A percentile compares a stretch with the other conserved stretches of the same genome.
Conservation (phyloP, 176 grass and related monocot species). For the Carex scoparia region DNA sequence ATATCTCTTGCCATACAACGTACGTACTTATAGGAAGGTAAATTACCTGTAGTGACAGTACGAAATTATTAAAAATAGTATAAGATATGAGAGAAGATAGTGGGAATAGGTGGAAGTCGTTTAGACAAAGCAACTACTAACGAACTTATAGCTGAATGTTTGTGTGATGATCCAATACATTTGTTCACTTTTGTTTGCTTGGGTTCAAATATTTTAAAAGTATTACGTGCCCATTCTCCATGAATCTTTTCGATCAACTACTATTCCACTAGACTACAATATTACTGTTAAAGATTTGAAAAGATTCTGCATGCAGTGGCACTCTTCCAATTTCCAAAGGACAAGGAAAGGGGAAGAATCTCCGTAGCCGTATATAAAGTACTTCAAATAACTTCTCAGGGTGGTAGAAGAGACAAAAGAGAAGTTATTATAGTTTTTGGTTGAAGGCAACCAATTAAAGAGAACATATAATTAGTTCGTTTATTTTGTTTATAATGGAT, state of each 20-base stretch:
- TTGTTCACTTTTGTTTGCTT: neutral
- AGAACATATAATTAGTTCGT: too few species aligned
- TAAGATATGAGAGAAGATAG: neutral
- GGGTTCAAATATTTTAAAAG: neutral
- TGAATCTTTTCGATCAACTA: neutral
- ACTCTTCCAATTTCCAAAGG: slow-evolving; percentile 2
- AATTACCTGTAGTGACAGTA: neutral
- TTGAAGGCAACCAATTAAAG: too few species aligned
- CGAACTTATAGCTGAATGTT: slow-evolving; percentile 3
- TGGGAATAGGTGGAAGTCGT: slow-evolving; percentile 20
- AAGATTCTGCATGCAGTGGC: neutral
- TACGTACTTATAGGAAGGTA: neutral
- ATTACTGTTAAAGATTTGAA: neutral
- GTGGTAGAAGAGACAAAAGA: too few species aligned
- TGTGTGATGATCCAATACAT: neutral
- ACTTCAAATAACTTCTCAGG: neutral
- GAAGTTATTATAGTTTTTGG: too few species aligned
- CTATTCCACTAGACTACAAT: neutral
- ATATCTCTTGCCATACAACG: neutral
- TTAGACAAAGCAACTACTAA: neutral
- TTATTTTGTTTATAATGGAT: too few species aligned
- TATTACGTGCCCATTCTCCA: neutral
- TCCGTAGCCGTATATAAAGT: too few species aligned
- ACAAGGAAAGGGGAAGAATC: neutral
- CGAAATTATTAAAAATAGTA: neutral